These are phyloP conservation scores for Vitis amurensis DNA, from an alignment of 164 flowering plant species.

Conservation along the genomic window DNA sequence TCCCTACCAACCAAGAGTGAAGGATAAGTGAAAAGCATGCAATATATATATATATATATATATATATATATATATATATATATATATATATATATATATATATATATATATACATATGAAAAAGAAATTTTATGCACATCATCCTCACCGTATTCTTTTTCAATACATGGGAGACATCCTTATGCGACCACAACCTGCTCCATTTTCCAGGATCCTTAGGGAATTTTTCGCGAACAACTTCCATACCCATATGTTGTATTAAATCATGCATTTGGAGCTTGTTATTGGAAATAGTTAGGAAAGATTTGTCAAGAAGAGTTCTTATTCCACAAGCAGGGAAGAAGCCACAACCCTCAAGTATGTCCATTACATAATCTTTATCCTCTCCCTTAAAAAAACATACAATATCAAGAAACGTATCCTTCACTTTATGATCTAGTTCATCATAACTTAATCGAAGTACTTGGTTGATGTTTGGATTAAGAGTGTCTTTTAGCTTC, in stretches of 20 bases:
- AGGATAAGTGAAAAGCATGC: neutral
- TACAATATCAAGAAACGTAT: neutral
- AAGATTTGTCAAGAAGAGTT: constrained; percentile 6
- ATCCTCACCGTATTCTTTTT: neutral
- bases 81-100: too few species aligned
- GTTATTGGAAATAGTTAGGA: neutral
- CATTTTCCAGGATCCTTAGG: neutral
- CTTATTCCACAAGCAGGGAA: neutral
- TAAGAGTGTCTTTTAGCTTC: neutral
- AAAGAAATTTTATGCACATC: too few species aligned
- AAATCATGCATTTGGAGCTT: constrained; percentile 10
- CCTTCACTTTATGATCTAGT: neutral
- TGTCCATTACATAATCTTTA: neutral
- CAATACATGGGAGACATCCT: neutral
- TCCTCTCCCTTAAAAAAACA: constrained; percentile 5
- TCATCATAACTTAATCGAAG: neutral
- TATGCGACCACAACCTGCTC: constrained; percentile 5
- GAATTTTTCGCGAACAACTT: constrained; percentile 14
- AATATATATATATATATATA: too few species aligned
- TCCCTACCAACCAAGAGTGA: constrained; percentile 1
- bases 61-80: too few species aligned
- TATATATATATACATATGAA: too few species aligned
- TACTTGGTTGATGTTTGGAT: neutral
- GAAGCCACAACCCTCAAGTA: neutral
- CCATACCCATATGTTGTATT: constrained; percentile 15